Percentiles rank a stretch among this genome's conserved stretches.
Evolutionary conservation across 1,284 basidiomycete species (phyloP).

Genomic region (Apiotrichum montevideense): DNA sequence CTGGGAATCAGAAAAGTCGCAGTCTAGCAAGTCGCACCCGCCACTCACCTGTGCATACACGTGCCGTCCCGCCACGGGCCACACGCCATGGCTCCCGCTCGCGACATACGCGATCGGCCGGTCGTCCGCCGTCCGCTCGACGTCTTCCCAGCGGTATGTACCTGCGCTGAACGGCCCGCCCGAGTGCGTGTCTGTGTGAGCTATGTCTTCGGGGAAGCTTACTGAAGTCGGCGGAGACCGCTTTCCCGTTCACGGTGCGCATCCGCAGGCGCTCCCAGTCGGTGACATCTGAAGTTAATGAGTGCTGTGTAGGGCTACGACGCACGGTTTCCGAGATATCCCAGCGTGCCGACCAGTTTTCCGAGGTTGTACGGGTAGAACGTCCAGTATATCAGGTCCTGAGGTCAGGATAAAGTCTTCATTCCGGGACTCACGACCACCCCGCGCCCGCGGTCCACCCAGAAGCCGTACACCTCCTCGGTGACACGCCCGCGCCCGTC

Average conservation of each 20-base stretch:
- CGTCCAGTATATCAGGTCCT: constrained; percentile 45
- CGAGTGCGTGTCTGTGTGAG: constrained; percentile 28
- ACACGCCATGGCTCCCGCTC: constrained; percentile 41
- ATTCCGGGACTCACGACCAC: constrained; percentile 30
- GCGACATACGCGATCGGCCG: constrained; percentile 41
- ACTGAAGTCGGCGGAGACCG: constrained; percentile 41
- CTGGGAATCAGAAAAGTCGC: constrained; percentile 25
- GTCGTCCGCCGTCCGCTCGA: constrained; percentile 22
- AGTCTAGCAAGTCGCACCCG: background rate
- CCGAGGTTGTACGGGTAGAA: constrained; percentile 46
- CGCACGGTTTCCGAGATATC: constrained; percentile 43
- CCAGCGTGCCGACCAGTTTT: constrained; percentile 37
- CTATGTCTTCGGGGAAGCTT: constrained; percentile 2
- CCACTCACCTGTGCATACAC: constrained; percentile 32
- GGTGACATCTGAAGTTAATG: constrained; percentile 28
- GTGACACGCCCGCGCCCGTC: constrained; percentile 28
- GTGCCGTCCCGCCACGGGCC: constrained; percentile 39
- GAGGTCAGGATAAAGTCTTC: background rate
- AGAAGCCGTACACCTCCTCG: constrained; percentile 41
- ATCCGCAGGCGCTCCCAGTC: constrained; percentile 43
- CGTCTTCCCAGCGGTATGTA: constrained; percentile 39
- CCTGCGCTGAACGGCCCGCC: constrained; percentile 35
- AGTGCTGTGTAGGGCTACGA: background rate
- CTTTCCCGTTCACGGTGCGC: constrained; percentile 36
- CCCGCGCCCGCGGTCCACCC: constrained; percentile 36